Evolutionary conservation across 192 early-diverging fungal genomes (phyloP).

Genomic region (Backusella luteola): DNA sequence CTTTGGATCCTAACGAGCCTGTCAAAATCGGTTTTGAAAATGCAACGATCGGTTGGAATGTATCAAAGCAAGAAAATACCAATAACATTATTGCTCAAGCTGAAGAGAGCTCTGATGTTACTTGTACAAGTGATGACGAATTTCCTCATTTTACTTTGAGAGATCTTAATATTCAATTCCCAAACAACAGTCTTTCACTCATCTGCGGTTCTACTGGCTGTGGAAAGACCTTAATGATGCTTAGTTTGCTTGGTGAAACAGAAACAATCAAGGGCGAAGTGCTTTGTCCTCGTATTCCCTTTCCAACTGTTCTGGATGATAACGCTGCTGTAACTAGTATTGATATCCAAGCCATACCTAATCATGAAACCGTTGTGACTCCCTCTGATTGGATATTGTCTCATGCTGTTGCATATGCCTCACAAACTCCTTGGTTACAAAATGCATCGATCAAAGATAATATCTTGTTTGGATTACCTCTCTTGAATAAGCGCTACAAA

Average conservation of each 20-base stretch:
- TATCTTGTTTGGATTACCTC: slow-evolving; percentile 49
- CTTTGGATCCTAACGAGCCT: slow-evolving; percentile 4
- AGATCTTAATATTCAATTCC: slow-evolving; percentile 46
- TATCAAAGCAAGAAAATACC: neutral
- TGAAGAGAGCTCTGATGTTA: neutral
- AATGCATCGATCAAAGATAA: slow-evolving; percentile 78
- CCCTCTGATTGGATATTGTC: slow-evolving; percentile 29
- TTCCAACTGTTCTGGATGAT: neutral
- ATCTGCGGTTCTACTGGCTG: slow-evolving; percentile 77
- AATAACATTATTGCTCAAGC: neutral
- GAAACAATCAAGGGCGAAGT: slow-evolving; percentile 26
- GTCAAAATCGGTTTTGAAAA: slow-evolving; percentile 38
- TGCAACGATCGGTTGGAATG: slow-evolving; percentile 54
- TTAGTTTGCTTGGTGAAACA: slow-evolving; percentile 79
- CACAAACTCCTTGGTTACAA: slow-evolving; percentile 67
- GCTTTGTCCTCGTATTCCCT: slow-evolving; percentile 29
- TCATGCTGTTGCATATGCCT: slow-evolving; percentile 71
- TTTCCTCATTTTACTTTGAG: slow-evolving; percentile 37
- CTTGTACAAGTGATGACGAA: neutral
- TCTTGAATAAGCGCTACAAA: slow-evolving; percentile 23
- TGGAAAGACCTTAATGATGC: slow-evolving; percentile 82
- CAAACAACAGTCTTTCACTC: slow-evolving; percentile 42
- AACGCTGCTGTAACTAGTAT: neutral
- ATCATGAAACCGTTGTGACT: neutral
- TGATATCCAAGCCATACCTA: neutral